Base-by-base conservation (phyloP, 495 filamentous ascomycete species). In the Penicillium antarcticum region DNA sequence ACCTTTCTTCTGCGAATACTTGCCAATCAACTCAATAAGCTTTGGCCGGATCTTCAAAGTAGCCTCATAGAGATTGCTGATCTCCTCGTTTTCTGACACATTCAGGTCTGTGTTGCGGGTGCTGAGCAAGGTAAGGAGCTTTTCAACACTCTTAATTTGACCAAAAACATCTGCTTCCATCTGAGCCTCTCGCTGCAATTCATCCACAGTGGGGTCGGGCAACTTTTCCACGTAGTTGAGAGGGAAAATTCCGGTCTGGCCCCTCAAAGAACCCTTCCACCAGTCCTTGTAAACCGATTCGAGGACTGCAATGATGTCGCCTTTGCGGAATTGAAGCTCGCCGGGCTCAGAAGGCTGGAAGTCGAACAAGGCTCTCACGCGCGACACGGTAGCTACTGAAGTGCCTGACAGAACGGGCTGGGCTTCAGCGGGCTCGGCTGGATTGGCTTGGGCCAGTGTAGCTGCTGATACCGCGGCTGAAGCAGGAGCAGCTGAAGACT, bases 1-100 rank as follows among this genome's bases (percentile, higher is more conserved):
- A 94, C 91, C 94, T 72, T 98, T 98, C 83, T 96, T 97, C 64
- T 98, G 94, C 12, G 94, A 96, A 60, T 98, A 98, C 72, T 97
- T 98, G 45, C 95, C 94, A 70, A 98, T 98, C 39, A 98, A 71
- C 71, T 98, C 95, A 63, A 98, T 97, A 29, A 97, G 77, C 71
- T 98, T 98, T 8, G 94, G 94, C 24, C 94, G 83, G 55, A 98
- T 98, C 1, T 91, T 89, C 40, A 97, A 61, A 2, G 94, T 97
- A 38, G 89, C 87, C 62, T 98, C 92, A 60, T 98, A 98, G 37
- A 98, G 72, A 52, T 85, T 88, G 32, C 89, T 96, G 47, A 96
- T 95, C 68, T 96, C 91, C 61, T 95, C 91, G 56, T 92, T 95
- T 57, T 95, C 91, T 60, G 87, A 86, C 34, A 88, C 86, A 56